These are phyloP conservation scores for Proteromonas lacertae DNA, from an alignment of 352 stramenopile genomes.

Conservation along the genomic window DNA sequence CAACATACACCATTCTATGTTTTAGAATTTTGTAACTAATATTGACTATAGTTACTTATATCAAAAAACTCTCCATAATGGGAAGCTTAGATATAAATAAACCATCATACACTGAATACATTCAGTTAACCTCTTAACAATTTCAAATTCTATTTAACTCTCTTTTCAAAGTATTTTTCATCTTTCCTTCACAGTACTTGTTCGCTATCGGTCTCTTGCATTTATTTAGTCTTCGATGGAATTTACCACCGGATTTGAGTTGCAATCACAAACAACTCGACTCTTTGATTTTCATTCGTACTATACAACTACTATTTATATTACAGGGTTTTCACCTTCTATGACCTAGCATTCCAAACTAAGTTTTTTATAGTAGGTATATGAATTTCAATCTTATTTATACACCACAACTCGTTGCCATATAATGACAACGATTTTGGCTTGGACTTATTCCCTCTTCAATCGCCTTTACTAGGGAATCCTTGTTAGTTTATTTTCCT, in stretches of 20 bases:
- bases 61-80: too few species aligned
- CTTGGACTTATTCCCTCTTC: conserved; percentile 29
- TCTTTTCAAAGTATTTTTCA: conserved; percentile 6
- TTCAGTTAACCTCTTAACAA: conserved; percentile 15
- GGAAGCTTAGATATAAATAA: too few species aligned
- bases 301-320: conserved; percentile 12
- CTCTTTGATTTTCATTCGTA: conserved; percentile 25
- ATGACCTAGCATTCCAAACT: conserved; percentile 20
- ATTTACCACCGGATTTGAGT: conserved; percentile 37
- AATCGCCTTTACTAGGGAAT: conserved; percentile 38
- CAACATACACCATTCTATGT: too few species aligned
- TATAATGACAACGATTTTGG: conserved; percentile 24
- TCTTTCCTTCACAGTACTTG: conserved; percentile 7
- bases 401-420: conserved; percentile 15
- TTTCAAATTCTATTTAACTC: conserved; percentile 8
- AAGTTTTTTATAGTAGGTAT: too few species aligned
- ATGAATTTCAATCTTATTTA: too few species aligned
- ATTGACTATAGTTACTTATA: too few species aligned
- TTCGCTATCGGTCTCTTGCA: conserved; percentile 5
- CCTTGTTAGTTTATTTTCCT: conserved; percentile 40
- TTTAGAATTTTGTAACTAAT: too few species aligned
- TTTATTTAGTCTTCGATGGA: conserved; percentile 48
- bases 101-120: too few species aligned
- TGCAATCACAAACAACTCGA: conserved; percentile 43
- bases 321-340: conserved; percentile 36